A percentile compares a stretch with the other conserved stretches of the same genome.
phyloP scores from a whole-genome alignment of 2,329 filamentous ascomycete genomes.

The Decorospora gaudefroyi region DNA sequence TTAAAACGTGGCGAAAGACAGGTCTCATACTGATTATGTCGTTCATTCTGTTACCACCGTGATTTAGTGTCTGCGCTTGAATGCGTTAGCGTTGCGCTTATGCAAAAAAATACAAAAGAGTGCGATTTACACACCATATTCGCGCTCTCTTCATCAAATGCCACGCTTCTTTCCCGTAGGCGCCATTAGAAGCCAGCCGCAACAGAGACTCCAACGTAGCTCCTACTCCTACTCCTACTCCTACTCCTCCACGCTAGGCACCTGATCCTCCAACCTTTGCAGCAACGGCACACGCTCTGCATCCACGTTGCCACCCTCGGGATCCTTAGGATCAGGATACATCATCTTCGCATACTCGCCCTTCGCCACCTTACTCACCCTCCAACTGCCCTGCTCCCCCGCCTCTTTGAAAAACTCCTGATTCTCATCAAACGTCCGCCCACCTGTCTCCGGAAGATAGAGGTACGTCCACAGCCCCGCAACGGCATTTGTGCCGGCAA shows the following conservation, averaged over 20 bases:
- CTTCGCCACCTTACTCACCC: constrained; percentile 57
- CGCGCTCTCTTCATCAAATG: no score
- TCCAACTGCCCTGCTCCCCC: constrained; percentile 57
- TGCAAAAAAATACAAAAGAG: no score
- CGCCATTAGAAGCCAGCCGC: no score
- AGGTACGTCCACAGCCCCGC: constrained; percentile 61
- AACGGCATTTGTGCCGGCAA: constrained; percentile 59
- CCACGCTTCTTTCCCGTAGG: no score
- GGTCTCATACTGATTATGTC: no score
- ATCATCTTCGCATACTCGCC: constrained; percentile 57
- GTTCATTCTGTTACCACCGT: no score
- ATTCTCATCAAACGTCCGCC: constrained; percentile 64
- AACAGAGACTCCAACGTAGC: no score
- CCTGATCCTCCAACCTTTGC: constrained; percentile 52
- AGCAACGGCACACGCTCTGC: constrained; percentile 55
- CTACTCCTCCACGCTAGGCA: constrained; percentile 37
- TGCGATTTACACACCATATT: no score
- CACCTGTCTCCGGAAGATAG: constrained; percentile 60
- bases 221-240: no score
- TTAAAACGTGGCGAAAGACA: no score
- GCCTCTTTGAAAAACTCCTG: constrained; percentile 62
- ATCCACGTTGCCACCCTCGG: constrained; percentile 42
- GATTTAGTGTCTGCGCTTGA: no score
- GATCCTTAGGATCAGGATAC: constrained; percentile 45
- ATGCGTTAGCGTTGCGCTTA: no score